A percentile compares a stretch with the other conserved stretches of the same genome.
These are phyloP conservation scores for Ophiostoma ips DNA, from an alignment of 2,329 filamentous ascomycete species.

Conservation along the genomic window DNA sequence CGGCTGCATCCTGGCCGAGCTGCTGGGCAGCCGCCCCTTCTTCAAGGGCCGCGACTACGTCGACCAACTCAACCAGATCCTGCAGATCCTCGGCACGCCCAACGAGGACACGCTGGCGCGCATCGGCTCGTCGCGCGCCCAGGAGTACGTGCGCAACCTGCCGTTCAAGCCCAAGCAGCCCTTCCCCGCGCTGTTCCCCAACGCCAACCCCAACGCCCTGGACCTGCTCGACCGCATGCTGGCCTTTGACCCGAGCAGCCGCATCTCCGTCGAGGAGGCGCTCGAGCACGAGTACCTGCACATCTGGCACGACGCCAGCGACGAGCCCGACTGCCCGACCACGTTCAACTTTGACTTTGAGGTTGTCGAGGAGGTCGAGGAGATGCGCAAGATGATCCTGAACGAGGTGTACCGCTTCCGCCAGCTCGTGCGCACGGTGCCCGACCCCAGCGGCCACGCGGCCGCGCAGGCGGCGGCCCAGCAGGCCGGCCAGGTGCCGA, in stretches of 20 bases:
- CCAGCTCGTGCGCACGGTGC: conserved; percentile 39
- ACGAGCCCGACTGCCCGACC: conserved; percentile 85
- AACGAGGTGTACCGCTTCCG: conserved; percentile 89
- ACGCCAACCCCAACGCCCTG: conserved; percentile 89
- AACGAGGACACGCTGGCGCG: conserved; percentile 88
- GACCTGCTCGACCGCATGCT: conserved; percentile 95
- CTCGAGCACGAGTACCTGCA: conserved; percentile 92
- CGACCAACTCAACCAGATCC: conserved; percentile 97
- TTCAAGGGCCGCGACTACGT: conserved; percentile 99
- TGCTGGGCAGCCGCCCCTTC: conserved; percentile 90
- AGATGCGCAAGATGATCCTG: conserved; percentile 95
- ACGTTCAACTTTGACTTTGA: conserved; percentile 99
- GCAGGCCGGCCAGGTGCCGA: conserved; percentile 33
- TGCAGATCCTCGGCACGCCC: conserved; percentile 93
- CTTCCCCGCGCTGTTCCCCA: conserved; percentile 78
- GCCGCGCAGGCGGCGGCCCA: conserved; percentile 18
- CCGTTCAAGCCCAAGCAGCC: conserved; percentile 88
- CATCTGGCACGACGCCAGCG: conserved; percentile 96
- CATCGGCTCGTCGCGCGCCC: conserved; percentile 87
- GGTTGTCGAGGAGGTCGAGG: conserved; percentile 82
- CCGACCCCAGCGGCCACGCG: conserved; percentile 20
- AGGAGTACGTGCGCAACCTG: conserved; percentile 96
- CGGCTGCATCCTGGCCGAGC: conserved; percentile 90
- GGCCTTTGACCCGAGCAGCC: conserved; percentile 85
- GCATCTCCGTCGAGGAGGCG: conserved; percentile 87